Evolutionary conservation across 2,329 filamentous ascomycete species (phyloP), one percentile per base, ranked within the genome.

Genomic region (Penicillium sclerotiorum): DNA sequence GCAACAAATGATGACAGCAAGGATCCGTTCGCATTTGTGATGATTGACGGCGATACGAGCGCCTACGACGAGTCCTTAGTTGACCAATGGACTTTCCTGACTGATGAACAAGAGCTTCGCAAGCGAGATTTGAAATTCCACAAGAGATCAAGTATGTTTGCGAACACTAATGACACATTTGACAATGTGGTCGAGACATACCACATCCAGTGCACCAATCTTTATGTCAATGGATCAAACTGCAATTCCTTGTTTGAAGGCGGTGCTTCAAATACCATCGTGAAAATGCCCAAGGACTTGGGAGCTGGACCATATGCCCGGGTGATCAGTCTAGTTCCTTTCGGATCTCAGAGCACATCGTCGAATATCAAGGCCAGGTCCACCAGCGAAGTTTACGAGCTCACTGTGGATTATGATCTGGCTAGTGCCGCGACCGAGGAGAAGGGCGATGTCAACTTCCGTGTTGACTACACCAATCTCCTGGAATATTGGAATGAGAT

Each of bases 381-480:
- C 2, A 22, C 42, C 12, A 32, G 12, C 21, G 35, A 50, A 6
- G 33, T 30, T 5, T 47, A 51, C 15, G 32, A 51, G 17, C 21
- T 47, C 8, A 47, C 18, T 15, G 38, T 47, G 12, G 43, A 47
- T 21, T 51, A 51, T 39, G 41, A 47, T 18, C 32, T 51, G 3
- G 30, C 37, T 9, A 20, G 21, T 23, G 22, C 36, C 11, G 13
- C 28, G 6, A 7, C 22, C 9, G 37, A 47, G 28, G 15, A 38
- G 11, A 33, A 47, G 12, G 49, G 49, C 5, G 32, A 47, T 38
- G 38, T 51, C 12, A 47, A 47, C 27, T 47, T 51, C 33, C 44
- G 43, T 1, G 20, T 51, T 27, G 38, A 51, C 22, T 51, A 46
- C 37, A 51, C 49, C 8, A 47, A 47, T 47, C 43, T 51, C 2